Percentiles rank a stretch among this genome's conserved stretches.
phyloP scores from a whole-genome alignment of 1,284 basidiomycete species.

The Exobasidium rhododendri region DNA sequence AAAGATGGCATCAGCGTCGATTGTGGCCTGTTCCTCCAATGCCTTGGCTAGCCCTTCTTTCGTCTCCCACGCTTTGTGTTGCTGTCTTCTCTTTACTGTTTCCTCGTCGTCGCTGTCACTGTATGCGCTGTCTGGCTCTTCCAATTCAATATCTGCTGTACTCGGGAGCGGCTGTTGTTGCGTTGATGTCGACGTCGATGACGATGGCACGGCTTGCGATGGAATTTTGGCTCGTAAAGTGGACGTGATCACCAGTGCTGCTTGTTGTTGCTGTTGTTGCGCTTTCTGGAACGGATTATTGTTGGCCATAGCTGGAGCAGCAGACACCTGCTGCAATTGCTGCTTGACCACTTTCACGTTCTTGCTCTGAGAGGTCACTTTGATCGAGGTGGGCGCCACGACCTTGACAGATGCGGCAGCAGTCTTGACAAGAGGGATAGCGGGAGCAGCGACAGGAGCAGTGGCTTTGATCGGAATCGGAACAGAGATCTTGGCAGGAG shows the following conservation, averaged over 20 bases:
- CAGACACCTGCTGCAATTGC: slow-evolving; percentile 12
- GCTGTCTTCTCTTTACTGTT: slow-evolving; percentile 39
- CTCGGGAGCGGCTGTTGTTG: too few relatives aligned
- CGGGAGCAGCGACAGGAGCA: too few relatives aligned
- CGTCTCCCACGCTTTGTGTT: slow-evolving; percentile 47
- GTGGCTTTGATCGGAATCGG: not conserved
- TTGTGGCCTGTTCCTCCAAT: slow-evolving; percentile 36
- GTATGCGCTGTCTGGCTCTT: slow-evolving; percentile 46
- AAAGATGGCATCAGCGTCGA: slow-evolving; percentile 51
- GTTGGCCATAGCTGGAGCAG: not conserved
- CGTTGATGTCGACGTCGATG: too few relatives aligned
- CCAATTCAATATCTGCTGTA: slow-evolving; percentile 21
- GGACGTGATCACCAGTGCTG: slow-evolving; percentile 21
- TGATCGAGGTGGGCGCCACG: not conserved
- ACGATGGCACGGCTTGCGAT: not conserved
- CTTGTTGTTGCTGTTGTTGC: slow-evolving; percentile 23
- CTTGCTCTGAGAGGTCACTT: not conserved
- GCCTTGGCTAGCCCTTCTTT: slow-evolving; percentile 39
- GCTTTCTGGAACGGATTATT: not conserved
- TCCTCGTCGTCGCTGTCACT: slow-evolving; percentile 52
- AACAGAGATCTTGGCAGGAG: not conserved
- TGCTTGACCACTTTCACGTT: not conserved
- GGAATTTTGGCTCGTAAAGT: not conserved
- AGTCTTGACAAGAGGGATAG: too few relatives aligned
- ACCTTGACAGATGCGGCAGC: not conserved